Evolutionary conservation across 1,139 yeast genomes (phyloP).

Genomic region (Arxiozyma slooffiae): DNA sequence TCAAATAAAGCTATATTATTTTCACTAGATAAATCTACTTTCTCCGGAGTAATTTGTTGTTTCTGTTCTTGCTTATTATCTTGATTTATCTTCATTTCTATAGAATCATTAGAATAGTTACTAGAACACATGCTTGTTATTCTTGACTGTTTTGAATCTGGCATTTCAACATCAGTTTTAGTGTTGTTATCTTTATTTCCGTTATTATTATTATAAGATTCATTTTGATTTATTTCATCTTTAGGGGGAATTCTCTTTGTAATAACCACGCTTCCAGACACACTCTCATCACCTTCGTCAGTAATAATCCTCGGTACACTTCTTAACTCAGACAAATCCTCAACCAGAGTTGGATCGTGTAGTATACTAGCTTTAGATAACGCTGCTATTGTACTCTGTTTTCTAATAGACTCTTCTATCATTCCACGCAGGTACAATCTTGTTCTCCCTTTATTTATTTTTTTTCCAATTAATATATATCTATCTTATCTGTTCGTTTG

Average conservation of each 20-base stretch:
- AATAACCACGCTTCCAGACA: constrained; percentile 29
- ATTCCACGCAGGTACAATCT: neutral
- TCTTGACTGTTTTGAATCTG: neutral
- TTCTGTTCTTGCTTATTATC: neutral
- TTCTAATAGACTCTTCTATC: constrained; percentile 3
- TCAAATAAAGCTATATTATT: neutral
- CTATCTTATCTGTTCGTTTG: neutral
- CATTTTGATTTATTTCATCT: neutral
- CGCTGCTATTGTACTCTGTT: constrained; percentile 8
- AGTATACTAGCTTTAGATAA: constrained; percentile 12
- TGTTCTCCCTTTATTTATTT: neutral
- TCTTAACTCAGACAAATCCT: constrained; percentile 24
- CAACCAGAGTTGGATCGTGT: constrained; percentile 27
- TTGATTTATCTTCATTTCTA: neutral
- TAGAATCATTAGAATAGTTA: constrained; percentile 5
- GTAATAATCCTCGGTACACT: constrained; percentile 8
- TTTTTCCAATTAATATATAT: too few species aligned
- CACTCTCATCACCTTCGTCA: constrained; percentile 21
- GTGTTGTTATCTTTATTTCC: neutral
- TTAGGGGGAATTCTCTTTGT: constrained; percentile 3
- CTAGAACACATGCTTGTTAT: constrained; percentile 9
- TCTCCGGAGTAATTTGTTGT: neutral
- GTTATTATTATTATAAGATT: neutral
- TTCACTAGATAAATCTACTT: neutral
- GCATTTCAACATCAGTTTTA: too few species aligned